Evolutionary conservation across 768 basidiomycete species (phyloP), one percentile per base, ranked within the genome.

Genomic region (Tremella fuciformis): DNA sequence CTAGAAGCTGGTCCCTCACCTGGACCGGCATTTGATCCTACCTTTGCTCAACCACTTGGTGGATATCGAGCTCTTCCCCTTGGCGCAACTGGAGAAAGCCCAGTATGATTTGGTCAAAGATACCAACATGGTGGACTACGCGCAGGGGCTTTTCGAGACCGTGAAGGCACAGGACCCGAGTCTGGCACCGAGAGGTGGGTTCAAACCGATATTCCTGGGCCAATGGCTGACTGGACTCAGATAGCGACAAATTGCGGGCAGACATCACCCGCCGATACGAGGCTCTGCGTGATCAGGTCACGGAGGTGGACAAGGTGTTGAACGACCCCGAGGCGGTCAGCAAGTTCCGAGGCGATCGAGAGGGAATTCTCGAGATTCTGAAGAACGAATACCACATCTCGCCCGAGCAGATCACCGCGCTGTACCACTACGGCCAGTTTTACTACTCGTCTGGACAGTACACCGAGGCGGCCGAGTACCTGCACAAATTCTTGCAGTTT

Each of bases 371-470:
- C 77, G 86, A 88, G 59, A 90, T 92, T 78, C 83, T 99, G 70
- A 91, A 90, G 79, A 91, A 94, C 56, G 86, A 93, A 75, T 93
- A 93, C 79, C 81, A 83, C 94, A 85, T 99, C 58, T 91, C 88
- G 15, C 81, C 92, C 59, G 92, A 94, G 59, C 90, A 96, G 84
- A 96, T 98, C 75, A 89, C 86, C 42, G 89, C 89, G 0, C 81
- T 99, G 8, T 98, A 99, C 82, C 91, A 92, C 80, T 97, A 94
- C 79, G 96, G 96, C 54, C 88, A 97, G 74, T 98, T 93, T 81
- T 93, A 96, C 80, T 99, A 91, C 79, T 89, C 94, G n/a, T 90
- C 90, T 76, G 96, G 96, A 44, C 91, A 91, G 78, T 99, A 99
- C 81, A 87, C 86, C 69, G 89, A 89, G 50, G 92, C 96, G 15